A percentile compares a stretch with the other conserved stretches of the same genome.
These are phyloP conservation scores for Metarhizium anisopliae DNA, from an alignment of 2,329 filamentous ascomycete genomes.

Conservation along the genomic window DNA sequence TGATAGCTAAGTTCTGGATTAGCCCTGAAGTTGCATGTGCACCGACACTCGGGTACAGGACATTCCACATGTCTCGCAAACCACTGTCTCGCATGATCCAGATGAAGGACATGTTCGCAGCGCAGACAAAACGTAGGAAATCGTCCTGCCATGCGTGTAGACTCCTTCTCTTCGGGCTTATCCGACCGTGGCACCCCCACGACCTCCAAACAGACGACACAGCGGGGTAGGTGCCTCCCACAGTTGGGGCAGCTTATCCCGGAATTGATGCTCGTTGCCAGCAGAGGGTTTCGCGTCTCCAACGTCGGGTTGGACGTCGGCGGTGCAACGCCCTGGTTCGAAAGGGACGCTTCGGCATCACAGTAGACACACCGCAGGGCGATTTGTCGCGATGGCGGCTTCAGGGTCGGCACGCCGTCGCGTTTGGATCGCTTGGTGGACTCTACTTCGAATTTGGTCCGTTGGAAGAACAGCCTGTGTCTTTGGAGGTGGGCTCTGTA, in stretches of 20 bases:
- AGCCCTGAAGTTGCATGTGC: conserved; percentile 52
- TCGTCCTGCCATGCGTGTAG: conserved; percentile 40
- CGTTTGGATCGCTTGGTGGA: conserved; percentile 62
- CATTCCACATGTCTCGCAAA: conserved; percentile 57
- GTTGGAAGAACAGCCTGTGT: conserved; percentile 64
- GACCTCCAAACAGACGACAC: conserved; percentile 58
- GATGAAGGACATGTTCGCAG: conserved; percentile 59
- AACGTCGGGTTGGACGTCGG: conserved; percentile 17
- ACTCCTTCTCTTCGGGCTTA: conserved; percentile 41
- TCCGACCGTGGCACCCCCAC: conserved; percentile 56
- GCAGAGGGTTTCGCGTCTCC: conserved; percentile 44
- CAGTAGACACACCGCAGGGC: conserved; percentile 72
- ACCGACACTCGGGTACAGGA: conserved; percentile 59
- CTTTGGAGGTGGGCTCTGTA: conserved; percentile 66
- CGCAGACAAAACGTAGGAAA: conserved; percentile 63
- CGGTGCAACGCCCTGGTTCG: conserved; percentile 24
- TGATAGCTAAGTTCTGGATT: conserved; percentile 51
- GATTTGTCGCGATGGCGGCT: conserved; percentile 58
- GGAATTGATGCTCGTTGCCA: conserved; percentile 46
- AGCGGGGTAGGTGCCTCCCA: conserved; percentile 56
- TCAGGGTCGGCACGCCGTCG: conserved; percentile 52
- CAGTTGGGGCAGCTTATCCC: conserved; percentile 60
- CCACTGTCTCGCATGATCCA: conserved; percentile 60
- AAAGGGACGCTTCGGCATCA: conserved; percentile 48
- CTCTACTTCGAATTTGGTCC: conserved; percentile 70